phyloP scores from a whole-genome alignment of 1,284 basidiomycete species.

The Serendipita sp. region DNA sequence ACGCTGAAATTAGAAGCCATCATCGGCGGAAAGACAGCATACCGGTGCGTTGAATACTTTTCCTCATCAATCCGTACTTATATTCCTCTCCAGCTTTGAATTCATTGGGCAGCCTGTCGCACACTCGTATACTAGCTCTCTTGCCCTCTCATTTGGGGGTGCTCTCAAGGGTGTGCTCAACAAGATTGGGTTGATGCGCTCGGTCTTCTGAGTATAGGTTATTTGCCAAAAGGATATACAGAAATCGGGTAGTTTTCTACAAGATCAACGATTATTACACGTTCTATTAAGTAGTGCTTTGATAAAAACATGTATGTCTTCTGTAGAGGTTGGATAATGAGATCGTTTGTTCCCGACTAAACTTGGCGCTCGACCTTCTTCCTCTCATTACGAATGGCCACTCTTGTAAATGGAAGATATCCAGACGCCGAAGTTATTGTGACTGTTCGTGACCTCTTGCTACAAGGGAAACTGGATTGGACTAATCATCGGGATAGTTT shows the following conservation, averaged over 20 bases:
- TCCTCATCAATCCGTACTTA: neutral
- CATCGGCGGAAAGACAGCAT: slow-evolving; percentile 50
- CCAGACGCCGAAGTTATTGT: slow-evolving; percentile 5
- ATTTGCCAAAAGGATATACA: neutral
- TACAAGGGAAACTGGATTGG: neutral
- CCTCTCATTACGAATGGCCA: neutral
- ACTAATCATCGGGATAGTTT: neutral
- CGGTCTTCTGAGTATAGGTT: neutral
- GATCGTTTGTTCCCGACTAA: neutral
- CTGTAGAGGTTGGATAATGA: neutral
- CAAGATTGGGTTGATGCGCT: slow-evolving; percentile 35
- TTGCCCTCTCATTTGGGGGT: slow-evolving; percentile 32
- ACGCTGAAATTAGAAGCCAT: slow-evolving; percentile 42
- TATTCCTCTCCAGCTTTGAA: slow-evolving; percentile 25
- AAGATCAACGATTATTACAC: neutral
- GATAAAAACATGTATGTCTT: neutral
- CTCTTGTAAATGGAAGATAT: slow-evolving; percentile 1
- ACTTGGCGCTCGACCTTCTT: neutral
- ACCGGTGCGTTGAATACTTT: slow-evolving; percentile 30
- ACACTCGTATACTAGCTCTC: slow-evolving; percentile 29
- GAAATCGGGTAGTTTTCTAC: neutral
- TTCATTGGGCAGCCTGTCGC: slow-evolving; percentile 35
- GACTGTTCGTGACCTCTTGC: neutral
- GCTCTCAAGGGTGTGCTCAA: slow-evolving; percentile 36
- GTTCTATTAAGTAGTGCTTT: neutral